phyloP scores from a whole-genome alignment of 2,329 filamentous ascomycete species.

The Cercospora nicotianae region DNA sequence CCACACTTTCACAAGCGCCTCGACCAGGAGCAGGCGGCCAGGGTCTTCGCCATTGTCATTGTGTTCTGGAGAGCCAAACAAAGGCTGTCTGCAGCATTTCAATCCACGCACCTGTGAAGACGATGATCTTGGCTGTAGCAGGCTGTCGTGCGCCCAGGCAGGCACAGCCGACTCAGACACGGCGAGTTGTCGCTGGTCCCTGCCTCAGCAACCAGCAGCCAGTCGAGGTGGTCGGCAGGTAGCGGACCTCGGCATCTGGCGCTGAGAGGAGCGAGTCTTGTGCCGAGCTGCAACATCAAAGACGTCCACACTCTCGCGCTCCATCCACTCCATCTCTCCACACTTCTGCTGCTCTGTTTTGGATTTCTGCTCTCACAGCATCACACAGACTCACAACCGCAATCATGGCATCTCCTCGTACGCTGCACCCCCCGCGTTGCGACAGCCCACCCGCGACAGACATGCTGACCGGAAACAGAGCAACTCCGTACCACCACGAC shows the following conservation, averaged over 20 bases:
- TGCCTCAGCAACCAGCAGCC: background rate
- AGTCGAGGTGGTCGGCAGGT: background rate
- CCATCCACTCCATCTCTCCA: background rate
- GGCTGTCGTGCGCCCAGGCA: background rate
- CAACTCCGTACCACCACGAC: conserved; percentile 88
- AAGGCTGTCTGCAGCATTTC: background rate
- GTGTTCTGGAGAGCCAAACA: background rate
- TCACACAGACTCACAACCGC: conserved; percentile 17
- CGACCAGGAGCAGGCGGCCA: background rate
- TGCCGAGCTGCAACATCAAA: conserved; percentile 4
- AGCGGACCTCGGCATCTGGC: conserved; percentile 1
- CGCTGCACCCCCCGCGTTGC: conserved; percentile 40
- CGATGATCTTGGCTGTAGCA: background rate
- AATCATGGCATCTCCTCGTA: conserved; percentile 76
- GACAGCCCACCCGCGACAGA: background rate
- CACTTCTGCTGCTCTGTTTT: background rate
- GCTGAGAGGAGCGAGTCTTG: background rate
- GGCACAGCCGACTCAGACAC: background rate
- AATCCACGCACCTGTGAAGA: background rate
- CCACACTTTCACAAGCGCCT: conserved; percentile 1
- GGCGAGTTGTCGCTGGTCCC: background rate
- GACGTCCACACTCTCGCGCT: background rate
- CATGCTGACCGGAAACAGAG: conserved; percentile 53
- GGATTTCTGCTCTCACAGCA: background rate
- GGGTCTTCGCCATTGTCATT: background rate